phyloP scores from a whole-genome alignment of 176 grass and related monocot species.

The sorghum (Sorghum bicolor) region DNA sequence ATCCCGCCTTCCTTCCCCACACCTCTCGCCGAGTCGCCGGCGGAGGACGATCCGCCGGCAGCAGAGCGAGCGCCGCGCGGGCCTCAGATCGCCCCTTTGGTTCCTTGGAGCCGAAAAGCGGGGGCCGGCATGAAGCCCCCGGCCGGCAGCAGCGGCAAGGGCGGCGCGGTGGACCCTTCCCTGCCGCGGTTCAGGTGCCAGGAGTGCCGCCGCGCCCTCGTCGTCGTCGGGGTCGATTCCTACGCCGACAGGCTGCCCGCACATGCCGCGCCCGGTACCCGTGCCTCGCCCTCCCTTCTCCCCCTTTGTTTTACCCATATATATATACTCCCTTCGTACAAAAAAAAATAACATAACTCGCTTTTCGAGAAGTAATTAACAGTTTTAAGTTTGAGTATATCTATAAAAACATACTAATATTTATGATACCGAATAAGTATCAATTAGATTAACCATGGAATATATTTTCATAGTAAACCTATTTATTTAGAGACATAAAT shows the following conservation, averaged over 20 bases:
- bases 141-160: constrained; percentile 39
- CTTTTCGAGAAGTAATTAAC: background rate
- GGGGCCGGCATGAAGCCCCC: constrained; percentile 41
- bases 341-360: no score
- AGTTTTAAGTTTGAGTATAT: background rate
- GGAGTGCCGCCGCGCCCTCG: constrained; percentile 79
- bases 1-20: background rate
- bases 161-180: constrained; percentile 50
- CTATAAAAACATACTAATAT: background rate
- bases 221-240: constrained; percentile 78
- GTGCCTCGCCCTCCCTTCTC: constrained; percentile 4
- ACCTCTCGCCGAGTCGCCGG: no score
- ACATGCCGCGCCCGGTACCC: constrained; percentile 36
- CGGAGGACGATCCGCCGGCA: background rate
- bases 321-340: background rate
- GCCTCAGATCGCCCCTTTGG: background rate
- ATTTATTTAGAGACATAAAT: background rate
- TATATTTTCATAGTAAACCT: background rate
- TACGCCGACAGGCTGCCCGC: constrained; percentile 69
- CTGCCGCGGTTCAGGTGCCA: constrained; percentile 86
- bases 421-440: background rate
- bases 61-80: background rate
- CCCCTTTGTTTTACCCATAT: background rate
- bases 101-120: background rate
- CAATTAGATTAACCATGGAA: background rate